These are phyloP conservation scores for Cladophialophora chaetospira DNA, from an alignment of 2,329 filamentous ascomycete species.

Conservation along the genomic window DNA sequence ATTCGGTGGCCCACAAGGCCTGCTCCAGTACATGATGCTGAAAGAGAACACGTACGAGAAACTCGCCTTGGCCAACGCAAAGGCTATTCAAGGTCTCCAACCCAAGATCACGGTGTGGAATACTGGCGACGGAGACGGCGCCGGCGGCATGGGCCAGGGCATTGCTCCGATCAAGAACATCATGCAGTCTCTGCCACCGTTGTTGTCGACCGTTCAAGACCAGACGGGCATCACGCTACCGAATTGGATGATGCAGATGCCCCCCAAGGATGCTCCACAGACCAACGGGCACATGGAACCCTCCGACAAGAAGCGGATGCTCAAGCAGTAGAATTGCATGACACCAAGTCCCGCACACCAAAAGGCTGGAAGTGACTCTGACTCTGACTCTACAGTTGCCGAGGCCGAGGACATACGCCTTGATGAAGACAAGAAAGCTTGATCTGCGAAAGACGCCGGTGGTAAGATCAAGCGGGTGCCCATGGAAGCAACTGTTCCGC, in stretches of 20 bases:
- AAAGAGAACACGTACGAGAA: constrained; percentile 77
- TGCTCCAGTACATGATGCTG: constrained; percentile 86
- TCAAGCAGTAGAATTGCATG: neutral
- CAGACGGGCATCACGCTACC: constrained; percentile 83
- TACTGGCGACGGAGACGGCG: constrained; percentile 59
- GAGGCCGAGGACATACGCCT: neutral
- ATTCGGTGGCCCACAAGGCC: constrained; percentile 74
- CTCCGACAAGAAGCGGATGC: neutral
- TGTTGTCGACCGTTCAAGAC: constrained; percentile 83
- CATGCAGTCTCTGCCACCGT: constrained; percentile 79
- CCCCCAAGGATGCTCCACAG: constrained; percentile 6
- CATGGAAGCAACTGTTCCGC: too few species aligned
- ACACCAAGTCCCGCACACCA: neutral
- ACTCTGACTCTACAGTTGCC: neutral
- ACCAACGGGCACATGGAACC: constrained; percentile 4
- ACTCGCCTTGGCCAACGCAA: constrained; percentile 75
- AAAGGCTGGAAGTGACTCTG: neutral
- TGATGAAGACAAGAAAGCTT: neutral
- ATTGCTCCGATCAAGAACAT: constrained; percentile 72
- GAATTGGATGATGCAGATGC: constrained; percentile 66
- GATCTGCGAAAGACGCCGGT: too few species aligned
- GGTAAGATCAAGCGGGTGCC: too few species aligned
- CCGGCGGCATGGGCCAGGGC: constrained; percentile 49
- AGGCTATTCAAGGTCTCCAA: constrained; percentile 73
- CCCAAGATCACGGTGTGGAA: constrained; percentile 94